Evolutionary conservation across 805 yeast species (phyloP), one percentile per base, ranked within the genome.

Genomic region (Wickerhamiella allomyrinae): DNA sequence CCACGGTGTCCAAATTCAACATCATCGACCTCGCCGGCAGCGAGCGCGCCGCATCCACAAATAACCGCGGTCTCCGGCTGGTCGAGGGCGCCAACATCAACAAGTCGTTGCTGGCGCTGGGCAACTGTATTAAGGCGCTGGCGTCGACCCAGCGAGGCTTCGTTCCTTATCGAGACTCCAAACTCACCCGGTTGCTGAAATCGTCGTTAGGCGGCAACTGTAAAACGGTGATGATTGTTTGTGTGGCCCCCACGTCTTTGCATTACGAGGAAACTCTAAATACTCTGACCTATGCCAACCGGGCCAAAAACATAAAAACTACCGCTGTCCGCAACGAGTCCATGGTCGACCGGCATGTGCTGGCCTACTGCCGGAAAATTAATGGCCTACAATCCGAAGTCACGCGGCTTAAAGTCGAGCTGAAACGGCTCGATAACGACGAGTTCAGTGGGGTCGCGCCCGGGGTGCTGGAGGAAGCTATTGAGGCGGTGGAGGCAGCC

Each of bases 61-160:
- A 73, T 49, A 89, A 89, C 58, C 61, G 85, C 37, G 97, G 97
- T 0, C 73, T 69, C 23, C 63, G 95, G 39, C 67, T 89, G 11
- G 73, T 74, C 43, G 97, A 89, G 58, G 96, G 97, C 21, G 97
- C 96, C 11, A 84, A 84, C 57, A 89, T 89, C 56, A 89, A 89
- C 63, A 75, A 77, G 57, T 85, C 95, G 0, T 65, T 89, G 36
- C 61, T 89, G 39, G 95, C 97, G 0, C 67, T 89, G 37, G 97
- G 96, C 0, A 87, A 86, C 55, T 89, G 96, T 60, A 87, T 89
- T 47, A 86, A 85, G 59, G 95, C 96, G 1, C 65, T 87, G 34
- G 86, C 79, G 49, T 73, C 76, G 5, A 68, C 77, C 43, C 65
- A 73, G 40, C 62, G 73, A 45, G 69, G 72, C 52, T 95, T 86